phyloP scores from a whole-genome alignment of 2,329 filamentous ascomycete genomes.

The Aureobasidium sp. region DNA sequence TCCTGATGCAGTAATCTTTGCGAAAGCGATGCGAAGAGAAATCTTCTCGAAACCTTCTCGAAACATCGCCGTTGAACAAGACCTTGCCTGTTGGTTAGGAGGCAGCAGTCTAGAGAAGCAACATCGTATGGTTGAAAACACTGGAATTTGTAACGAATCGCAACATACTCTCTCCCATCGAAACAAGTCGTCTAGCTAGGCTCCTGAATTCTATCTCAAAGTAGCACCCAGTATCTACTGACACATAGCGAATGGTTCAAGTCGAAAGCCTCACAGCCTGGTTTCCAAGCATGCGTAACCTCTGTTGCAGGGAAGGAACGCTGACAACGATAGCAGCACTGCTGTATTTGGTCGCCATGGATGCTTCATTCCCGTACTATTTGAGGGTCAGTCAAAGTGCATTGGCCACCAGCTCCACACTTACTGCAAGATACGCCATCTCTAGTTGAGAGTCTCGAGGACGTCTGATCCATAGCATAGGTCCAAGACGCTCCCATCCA shows the following conservation, averaged over 20 bases:
- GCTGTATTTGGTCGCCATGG: slow-evolving; percentile 2
- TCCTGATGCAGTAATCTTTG: not conserved
- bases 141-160: not conserved
- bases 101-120: too few species aligned
- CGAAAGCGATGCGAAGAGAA: not conserved
- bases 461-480: not conserved
- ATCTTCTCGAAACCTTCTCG: too few species aligned
- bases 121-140: too few species aligned
- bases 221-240: too few species aligned
- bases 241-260: too few species aligned
- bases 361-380: slow-evolving; percentile 6
- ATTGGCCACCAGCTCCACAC: not conserved
- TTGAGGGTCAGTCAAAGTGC: not conserved
- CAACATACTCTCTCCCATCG: not conserved
- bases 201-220: too few species aligned
- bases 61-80: too few species aligned
- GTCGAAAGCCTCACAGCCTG: too few species aligned
- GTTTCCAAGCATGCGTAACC: not conserved
- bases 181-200: too few species aligned
- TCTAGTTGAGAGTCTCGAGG: not conserved
- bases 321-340: slow-evolving; percentile 1
- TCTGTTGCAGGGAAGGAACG: not conserved
- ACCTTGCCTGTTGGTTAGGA: too few species aligned
- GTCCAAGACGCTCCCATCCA: not conserved
- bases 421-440: not conserved